Conservation (phyloP, 345 rosid species). For the Arabidopsis suecica region DNA sequence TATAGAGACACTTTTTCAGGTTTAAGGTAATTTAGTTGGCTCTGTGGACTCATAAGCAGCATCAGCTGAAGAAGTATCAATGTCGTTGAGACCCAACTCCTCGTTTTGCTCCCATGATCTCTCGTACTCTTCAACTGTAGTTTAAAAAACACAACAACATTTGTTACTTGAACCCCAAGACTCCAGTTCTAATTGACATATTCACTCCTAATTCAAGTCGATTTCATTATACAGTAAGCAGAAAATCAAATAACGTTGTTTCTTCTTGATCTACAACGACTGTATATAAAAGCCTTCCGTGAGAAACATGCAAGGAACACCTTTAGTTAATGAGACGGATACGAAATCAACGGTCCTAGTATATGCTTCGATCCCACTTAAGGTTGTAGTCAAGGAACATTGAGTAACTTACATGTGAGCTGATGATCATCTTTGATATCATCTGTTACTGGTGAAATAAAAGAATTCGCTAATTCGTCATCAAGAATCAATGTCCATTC, state of each 20-base stretch:
- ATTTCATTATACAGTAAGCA: neutral
- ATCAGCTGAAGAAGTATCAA: constrained; percentile 86
- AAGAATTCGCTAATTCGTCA: constrained; percentile 91
- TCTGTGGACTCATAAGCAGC: constrained; percentile 59
- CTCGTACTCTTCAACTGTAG: constrained; percentile 77
- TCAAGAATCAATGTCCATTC: constrained; percentile 83
- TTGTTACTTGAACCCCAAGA: neutral
- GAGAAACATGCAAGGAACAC: neutral
- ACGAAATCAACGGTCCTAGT: neutral
- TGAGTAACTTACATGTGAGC: constrained; percentile 67
- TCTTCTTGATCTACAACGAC: neutral
- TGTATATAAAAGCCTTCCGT: too few species aligned
- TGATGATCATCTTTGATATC: constrained; percentile 88
- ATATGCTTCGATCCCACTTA: neutral
- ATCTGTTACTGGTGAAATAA: constrained; percentile 78
- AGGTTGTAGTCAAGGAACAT: constrained; percentile 9
- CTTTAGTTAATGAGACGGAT: neutral
- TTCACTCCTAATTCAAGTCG: neutral
- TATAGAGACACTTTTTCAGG: neutral
- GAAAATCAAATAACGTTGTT: neutral
- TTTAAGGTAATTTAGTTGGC: constrained; percentile 30
- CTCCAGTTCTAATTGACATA: constrained; percentile 1
- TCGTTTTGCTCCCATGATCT: constrained; percentile 97
- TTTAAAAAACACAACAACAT: neutral
- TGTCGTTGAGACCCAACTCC: constrained; percentile 88